phyloP scores from a whole-genome alignment of 129 eudicot genomes.

The Heracleum sosnowskyi region DNA sequence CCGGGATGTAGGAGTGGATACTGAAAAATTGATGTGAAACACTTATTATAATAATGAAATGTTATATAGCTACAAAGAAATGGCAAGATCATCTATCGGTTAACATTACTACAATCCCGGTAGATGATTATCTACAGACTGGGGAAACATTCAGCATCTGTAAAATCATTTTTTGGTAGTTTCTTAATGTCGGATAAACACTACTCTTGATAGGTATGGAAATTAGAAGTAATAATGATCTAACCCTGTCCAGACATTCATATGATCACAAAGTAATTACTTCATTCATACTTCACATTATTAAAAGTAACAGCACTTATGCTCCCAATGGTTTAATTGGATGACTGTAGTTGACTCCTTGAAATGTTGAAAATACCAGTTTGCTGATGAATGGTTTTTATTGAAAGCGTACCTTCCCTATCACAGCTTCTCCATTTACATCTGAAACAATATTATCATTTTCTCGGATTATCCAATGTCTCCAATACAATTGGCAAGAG shows the following conservation, averaged over 20 bases:
- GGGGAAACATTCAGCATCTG: background rate
- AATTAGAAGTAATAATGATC: background rate
- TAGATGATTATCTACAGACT: background rate
- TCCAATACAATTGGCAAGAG: constrained; percentile 82
- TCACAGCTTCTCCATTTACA: constrained; percentile 73
- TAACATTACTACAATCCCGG: background rate
- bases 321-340: background rate
- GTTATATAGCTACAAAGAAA: background rate
- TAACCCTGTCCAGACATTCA: background rate
- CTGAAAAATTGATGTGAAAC: constrained; percentile 23
- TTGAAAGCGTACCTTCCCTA: constrained; percentile 54
- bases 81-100: no score
- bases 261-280: background rate
- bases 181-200: background rate
- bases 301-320: background rate
- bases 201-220: background rate
- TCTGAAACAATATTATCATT: constrained; percentile 36
- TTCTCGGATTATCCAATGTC: constrained; percentile 71
- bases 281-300: background rate
- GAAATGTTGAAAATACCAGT: background rate
- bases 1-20: constrained; percentile 65
- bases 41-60: background rate
- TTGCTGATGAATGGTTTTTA: background rate
- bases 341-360: background rate
- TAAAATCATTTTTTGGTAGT: background rate